Evolutionary conservation across 2,329 filamentous ascomycete species (phyloP), one percentile per base, ranked within the genome.

Genomic region (Trichoderma asperellum): DNA sequence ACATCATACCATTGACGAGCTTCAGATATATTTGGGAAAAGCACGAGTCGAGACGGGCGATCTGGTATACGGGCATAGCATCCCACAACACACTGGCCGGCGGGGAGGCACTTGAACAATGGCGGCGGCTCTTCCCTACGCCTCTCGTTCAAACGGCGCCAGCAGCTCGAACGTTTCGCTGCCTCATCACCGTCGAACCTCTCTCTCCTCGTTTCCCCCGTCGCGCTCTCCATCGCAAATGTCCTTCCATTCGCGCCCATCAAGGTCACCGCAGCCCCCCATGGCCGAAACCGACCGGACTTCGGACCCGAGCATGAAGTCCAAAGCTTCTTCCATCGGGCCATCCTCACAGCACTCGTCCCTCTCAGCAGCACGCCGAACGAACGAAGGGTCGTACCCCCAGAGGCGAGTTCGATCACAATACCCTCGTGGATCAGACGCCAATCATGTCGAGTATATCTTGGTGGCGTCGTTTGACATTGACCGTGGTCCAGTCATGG

Each of bases 361-460:
- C 52, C 77, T 92, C 70, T 85, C 87, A 71, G 81, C 80, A 71
- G 79, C 85, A 69, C 80, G 84, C 73, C 79, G 85, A 79, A 74
- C 84, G 77, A 81, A 88, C 77, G 80, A 84, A 70, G 80, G 85
- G 72, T 81, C 83, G 43, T 83, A 84, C 67, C 84, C 85, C 5
- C 79, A 82, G 21, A 85, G 86, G 74, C 88, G 86, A 76, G 80
- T 91, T 76, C 90, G 88, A 68, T 92, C 92, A 24, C 92, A 94
- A 75, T 94, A 94, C 76, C 92, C 92, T 18, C 85, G 89, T n/a
- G 86, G 90, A 68, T 87, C 89, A 12, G 83, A 84, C 6, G 91
- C 98, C 79, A 96, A 96, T 76, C 96, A 99, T 90, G 96, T 99
- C 81, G 96, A 99, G 79, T 99, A 98, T 78, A 98, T 99, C 65